Conservation (phyloP, 345 rosid species). For the Eucalyptus fibrosa region DNA sequence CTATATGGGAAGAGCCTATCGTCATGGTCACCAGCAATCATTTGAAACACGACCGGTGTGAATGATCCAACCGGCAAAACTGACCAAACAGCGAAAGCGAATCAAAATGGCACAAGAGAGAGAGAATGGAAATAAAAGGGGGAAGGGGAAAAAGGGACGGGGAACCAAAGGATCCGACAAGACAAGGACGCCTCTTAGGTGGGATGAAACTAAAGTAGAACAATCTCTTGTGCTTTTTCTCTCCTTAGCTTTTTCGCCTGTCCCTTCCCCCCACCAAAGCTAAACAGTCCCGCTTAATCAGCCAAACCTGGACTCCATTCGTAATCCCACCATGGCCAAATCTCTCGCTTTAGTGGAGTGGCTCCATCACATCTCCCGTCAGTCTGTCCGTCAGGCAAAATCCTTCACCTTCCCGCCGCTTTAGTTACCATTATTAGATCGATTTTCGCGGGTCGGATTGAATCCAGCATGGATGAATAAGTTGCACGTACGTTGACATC, state of each 20-base stretch:
- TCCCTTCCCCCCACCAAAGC: background rate
- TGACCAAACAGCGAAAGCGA: background rate
- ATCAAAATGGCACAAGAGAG: background rate
- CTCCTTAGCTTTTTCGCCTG: background rate
- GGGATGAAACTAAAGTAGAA: background rate
- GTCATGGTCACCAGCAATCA: background rate
- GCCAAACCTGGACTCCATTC: background rate
- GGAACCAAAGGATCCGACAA: background rate
- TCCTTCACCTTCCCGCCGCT: background rate
- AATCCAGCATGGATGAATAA: background rate
- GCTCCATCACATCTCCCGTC: background rate
- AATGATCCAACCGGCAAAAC: background rate
- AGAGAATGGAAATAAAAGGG: background rate
- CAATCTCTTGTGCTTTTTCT: background rate
- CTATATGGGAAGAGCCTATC: background rate
- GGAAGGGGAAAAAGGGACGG: background rate
- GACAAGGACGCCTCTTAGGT: background rate
- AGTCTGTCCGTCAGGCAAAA: background rate
- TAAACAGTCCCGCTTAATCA: background rate
- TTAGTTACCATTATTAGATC: background rate
- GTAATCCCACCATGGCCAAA: background rate
- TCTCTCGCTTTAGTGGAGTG: background rate
- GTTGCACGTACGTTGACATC: background rate
- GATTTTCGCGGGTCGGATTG: background rate
- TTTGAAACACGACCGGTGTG: background rate